phyloP scores from a whole-genome alignment of 108 stramenopile genomes.

The Skeletonema marinoi region DNA sequence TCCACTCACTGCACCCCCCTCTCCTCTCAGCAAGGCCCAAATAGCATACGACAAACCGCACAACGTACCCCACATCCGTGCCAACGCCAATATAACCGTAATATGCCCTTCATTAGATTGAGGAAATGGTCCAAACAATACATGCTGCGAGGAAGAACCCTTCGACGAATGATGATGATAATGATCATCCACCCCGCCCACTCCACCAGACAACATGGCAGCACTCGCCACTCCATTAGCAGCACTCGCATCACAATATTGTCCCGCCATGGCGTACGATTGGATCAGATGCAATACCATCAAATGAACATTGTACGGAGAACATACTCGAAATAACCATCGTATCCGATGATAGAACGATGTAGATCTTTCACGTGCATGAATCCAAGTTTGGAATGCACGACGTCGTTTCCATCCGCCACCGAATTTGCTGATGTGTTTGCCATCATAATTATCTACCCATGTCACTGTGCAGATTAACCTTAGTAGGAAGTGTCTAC shows the following conservation, averaged over 20 bases:
- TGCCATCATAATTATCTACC: constrained; percentile 8
- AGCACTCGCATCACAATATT: constrained; percentile 42
- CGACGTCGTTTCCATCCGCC: constrained; percentile 30
- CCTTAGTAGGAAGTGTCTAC: constrained; percentile 33
- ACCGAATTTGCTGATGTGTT: neutral
- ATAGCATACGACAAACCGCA: constrained; percentile 34
- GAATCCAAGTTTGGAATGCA: constrained; percentile 22
- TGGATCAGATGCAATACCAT: constrained; percentile 2
- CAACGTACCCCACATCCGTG: constrained; percentile 26
- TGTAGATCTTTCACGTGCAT: neutral
- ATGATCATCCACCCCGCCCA: constrained; percentile 6
- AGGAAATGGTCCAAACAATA: constrained; percentile 4
- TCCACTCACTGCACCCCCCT: constrained; percentile 16
- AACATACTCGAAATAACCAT: constrained; percentile 3
- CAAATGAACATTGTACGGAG: constrained; percentile 8
- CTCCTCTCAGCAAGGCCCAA: constrained; percentile 28
- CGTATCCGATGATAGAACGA: constrained; percentile 10
- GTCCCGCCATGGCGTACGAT: constrained; percentile 34
- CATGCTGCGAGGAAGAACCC: neutral
- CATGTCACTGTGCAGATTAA: constrained; percentile 36
- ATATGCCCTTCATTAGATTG: constrained; percentile 3
- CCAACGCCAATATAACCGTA: constrained; percentile 8
- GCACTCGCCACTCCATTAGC: constrained; percentile 29
- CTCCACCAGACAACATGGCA: constrained; percentile 13
- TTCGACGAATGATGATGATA: constrained; percentile 10